Evolutionary conservation across 2,329 filamentous ascomycete species (phyloP).

Genomic region (Xylariaceae sp.): DNA sequence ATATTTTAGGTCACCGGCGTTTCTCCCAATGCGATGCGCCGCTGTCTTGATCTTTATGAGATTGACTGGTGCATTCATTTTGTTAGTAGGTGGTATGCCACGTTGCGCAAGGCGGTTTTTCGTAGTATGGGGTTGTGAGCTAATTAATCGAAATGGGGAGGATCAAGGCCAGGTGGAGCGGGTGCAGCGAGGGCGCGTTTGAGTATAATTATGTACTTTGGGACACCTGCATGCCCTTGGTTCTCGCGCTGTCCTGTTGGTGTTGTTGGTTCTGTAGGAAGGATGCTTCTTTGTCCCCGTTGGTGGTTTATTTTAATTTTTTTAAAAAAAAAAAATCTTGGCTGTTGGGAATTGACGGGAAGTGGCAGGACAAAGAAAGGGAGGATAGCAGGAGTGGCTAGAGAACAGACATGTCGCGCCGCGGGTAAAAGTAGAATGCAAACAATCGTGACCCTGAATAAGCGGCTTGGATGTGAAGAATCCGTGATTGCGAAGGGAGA

Average conservation of each 20-base stretch:
- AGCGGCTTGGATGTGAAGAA: constrained; percentile 4
- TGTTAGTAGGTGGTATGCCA: constrained; percentile 22
- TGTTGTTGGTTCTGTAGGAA: too few relatives aligned
- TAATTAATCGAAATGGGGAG: too few relatives aligned
- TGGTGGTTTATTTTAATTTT: background rate
- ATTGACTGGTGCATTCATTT: constrained; percentile 30
- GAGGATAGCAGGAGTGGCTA: background rate
- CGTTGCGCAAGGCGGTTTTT: background rate
- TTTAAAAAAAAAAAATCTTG: too few relatives aligned
- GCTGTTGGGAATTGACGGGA: background rate
- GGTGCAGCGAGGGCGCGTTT: too few relatives aligned
- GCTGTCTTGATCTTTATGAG: constrained; percentile 19
- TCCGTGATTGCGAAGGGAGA: background rate
- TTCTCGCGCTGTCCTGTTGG: too few relatives aligned
- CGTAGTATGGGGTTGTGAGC: background rate
- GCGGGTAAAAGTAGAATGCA: background rate
- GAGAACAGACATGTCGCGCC: constrained; percentile 6
- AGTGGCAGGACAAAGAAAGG: background rate
- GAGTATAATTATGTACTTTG: too few relatives aligned
- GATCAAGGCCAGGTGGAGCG: too few relatives aligned
- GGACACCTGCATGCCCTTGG: too few relatives aligned
- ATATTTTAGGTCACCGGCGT: constrained; percentile 10
- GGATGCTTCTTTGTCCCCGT: background rate
- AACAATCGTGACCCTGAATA: background rate
- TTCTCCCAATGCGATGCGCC: constrained; percentile 25